These are phyloP conservation scores for Leptographium radiaticola DNA, from an alignment of 2,329 filamentous ascomycete species.

Conservation along the genomic window DNA sequence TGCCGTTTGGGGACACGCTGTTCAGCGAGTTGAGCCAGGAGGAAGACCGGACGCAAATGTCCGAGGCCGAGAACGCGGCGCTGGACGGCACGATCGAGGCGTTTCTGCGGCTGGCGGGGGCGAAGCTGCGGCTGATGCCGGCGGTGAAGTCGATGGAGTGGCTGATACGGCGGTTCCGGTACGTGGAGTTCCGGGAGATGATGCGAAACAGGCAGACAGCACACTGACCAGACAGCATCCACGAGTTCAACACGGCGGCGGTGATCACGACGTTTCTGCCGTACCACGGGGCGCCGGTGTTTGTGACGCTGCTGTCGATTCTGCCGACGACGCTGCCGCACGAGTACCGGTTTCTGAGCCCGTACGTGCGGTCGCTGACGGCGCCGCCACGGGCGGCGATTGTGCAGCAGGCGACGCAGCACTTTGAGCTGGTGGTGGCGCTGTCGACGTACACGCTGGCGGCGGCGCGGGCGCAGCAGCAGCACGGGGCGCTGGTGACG, in stretches of 20 bases:
- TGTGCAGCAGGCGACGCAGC: constrained; percentile 71
- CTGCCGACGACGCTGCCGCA: constrained; percentile 61
- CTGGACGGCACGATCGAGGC: constrained; percentile 64
- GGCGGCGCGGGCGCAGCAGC: constrained; percentile 55
- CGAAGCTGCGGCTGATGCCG: constrained; percentile 68
- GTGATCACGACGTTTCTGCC: constrained; percentile 81
- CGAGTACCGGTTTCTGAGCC: constrained; percentile 71
- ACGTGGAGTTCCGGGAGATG: constrained; percentile 10
- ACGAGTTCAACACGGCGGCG: constrained; percentile 74
- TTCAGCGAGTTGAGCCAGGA: constrained; percentile 91
- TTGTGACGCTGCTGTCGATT: constrained; percentile 76
- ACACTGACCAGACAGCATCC: constrained; percentile 44
- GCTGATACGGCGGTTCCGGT: constrained; percentile 85
- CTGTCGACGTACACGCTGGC: constrained; percentile 71
- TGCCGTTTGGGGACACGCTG: constrained; percentile 59
- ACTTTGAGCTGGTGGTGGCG: constrained; percentile 58
- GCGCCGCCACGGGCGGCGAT: constrained; percentile 69
- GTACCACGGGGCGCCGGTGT: constrained; percentile 77
- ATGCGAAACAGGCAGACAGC: neutral
- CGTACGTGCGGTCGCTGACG: constrained; percentile 68
- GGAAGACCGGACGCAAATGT: constrained; percentile 80
- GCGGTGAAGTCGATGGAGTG: constrained; percentile 89
- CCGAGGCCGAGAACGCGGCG: constrained; percentile 64
- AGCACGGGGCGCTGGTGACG: constrained; percentile 65
- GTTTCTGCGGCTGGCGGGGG: constrained; percentile 70